Evolutionary conservation across 441 rosid genomes (phyloP).

Genomic region (Melianthus villosus): DNA sequence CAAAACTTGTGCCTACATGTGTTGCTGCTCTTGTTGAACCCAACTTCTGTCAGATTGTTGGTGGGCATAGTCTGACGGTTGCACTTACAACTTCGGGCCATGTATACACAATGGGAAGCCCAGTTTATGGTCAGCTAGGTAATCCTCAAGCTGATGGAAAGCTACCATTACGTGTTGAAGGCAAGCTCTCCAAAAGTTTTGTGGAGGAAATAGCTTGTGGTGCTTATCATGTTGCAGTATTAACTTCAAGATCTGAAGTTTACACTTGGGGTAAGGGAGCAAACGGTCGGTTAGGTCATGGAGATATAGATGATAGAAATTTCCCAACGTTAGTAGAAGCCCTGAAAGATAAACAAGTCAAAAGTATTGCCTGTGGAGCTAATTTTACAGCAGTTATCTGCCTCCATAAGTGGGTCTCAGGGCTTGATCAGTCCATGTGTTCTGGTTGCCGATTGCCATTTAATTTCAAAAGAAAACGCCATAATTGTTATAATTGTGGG

Average conservation of each 20-base stretch:
- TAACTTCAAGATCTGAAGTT: conserved; percentile 86
- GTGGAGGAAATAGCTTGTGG: conserved; percentile 91
- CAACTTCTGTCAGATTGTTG: conserved; percentile 78
- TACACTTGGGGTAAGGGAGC: conserved; percentile 97
- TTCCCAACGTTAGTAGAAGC: conserved; percentile 75
- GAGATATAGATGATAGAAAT: conserved; percentile 75
- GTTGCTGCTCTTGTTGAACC: conserved; percentile 96
- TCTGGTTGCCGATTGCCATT: conserved; percentile 89
- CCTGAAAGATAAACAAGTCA: conserved; percentile 87
- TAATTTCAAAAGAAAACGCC: conserved; percentile 84
- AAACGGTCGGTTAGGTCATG: conserved; percentile 91
- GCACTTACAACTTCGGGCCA: conserved; percentile 78
- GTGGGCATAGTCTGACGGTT: conserved; percentile 82
- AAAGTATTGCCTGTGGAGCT: conserved; percentile 74
- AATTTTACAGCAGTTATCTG: conserved; percentile 84
- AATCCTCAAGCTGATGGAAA: conserved; percentile 76
- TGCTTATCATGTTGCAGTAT: conserved; percentile 83
- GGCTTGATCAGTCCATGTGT: conserved; percentile 91
- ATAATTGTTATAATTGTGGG: conserved; percentile 92
- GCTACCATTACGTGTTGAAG: conserved; percentile 67
- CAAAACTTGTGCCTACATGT: conserved; percentile 80
- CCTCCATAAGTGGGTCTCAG: conserved; percentile 85
- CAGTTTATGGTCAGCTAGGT: conserved; percentile 92
- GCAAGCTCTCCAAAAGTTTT: conserved; percentile 65
- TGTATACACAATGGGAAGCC: conserved; percentile 84